phyloP scores from a whole-genome alignment of 202 grass and related monocot species.

The Setaria viridis region DNA sequence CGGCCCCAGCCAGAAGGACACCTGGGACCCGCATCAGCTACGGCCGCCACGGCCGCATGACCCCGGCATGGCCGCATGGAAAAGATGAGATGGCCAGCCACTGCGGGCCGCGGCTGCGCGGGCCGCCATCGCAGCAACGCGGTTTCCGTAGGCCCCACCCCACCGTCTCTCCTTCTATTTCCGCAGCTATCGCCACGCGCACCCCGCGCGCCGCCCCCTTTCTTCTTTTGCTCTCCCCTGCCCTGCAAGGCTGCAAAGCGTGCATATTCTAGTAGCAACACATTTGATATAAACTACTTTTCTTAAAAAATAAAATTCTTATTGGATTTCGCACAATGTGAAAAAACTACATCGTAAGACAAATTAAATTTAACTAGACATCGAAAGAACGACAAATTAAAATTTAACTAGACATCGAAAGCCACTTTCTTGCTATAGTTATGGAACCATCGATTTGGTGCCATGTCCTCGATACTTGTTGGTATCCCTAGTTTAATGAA shows the following conservation, averaged over 20 bases:
- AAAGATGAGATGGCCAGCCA: background rate
- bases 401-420: too few relatives aligned
- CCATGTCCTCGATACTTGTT: too few relatives aligned
- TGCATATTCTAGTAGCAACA: too few relatives aligned
- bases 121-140: constrained; percentile 31
- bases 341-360: too few relatives aligned
- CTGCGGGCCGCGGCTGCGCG: background rate
- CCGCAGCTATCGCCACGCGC: background rate
- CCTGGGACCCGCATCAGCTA: background rate
- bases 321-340: too few relatives aligned
- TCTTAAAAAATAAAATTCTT: too few relatives aligned
- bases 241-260: background rate
- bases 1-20: background rate
- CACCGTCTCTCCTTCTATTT: background rate
- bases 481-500: too few relatives aligned
- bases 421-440: too few relatives aligned
- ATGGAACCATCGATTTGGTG: too few relatives aligned
- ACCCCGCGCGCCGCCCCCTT: background rate
- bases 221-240: background rate
- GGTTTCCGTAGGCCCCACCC: constrained; percentile 36
- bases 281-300: too few relatives aligned
- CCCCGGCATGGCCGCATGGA: background rate
- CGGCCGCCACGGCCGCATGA: background rate
- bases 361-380: too few relatives aligned
- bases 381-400: too few relatives aligned